Conservation (phyloP, 2,329 filamentous ascomycete genomes). For the Nigrospora oryzae region DNA sequence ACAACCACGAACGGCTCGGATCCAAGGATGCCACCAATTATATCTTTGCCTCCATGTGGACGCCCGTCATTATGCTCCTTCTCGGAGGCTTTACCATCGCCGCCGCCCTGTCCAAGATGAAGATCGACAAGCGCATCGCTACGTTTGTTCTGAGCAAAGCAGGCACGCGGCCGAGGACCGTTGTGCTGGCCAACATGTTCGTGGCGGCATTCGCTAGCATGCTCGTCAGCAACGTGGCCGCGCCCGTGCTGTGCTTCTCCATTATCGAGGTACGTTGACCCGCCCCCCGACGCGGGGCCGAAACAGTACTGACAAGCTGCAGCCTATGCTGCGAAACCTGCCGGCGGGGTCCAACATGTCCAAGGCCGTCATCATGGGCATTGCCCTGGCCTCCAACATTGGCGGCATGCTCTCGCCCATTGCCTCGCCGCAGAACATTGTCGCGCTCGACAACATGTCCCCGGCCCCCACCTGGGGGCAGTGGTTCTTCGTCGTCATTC, state of each 20-base stretch:
- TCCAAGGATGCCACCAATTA: slow-evolving; percentile 74
- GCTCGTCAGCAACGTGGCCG: slow-evolving; percentile 98
- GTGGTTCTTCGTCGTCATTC: slow-evolving; percentile 95
- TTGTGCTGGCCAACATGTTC: slow-evolving; percentile 96
- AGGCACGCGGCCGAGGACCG: slow-evolving; percentile 79
- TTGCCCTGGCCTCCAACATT: slow-evolving; percentile 90
- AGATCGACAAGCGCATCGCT: slow-evolving; percentile 94
- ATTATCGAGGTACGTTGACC: slow-evolving; percentile 70
- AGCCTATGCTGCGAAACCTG: slow-evolving; percentile 84
- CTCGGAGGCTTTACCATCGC: slow-evolving; percentile 94
- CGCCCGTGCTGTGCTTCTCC: slow-evolving; percentile 92
- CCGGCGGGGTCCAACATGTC: slow-evolving; percentile 86
- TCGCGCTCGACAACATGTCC: slow-evolving; percentile 91
- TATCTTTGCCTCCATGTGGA: slow-evolving; percentile 97
- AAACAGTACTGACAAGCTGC: not conserved
- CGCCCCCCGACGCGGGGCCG: not conserved
- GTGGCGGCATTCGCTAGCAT: slow-evolving; percentile 96
- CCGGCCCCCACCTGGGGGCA: slow-evolving; percentile 86
- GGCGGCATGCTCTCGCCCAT: slow-evolving; percentile 96
- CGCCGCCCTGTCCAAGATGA: slow-evolving; percentile 91
- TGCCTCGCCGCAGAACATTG: slow-evolving; percentile 94
- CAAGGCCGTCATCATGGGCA: slow-evolving; percentile 90
- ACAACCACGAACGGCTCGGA: slow-evolving; percentile 57
- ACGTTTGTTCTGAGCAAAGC: slow-evolving; percentile 95
- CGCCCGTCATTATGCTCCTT: slow-evolving; percentile 95